Conservation (phyloP, 768 basidiomycete genomes). For the Podaxis carcinomalis region DNA sequence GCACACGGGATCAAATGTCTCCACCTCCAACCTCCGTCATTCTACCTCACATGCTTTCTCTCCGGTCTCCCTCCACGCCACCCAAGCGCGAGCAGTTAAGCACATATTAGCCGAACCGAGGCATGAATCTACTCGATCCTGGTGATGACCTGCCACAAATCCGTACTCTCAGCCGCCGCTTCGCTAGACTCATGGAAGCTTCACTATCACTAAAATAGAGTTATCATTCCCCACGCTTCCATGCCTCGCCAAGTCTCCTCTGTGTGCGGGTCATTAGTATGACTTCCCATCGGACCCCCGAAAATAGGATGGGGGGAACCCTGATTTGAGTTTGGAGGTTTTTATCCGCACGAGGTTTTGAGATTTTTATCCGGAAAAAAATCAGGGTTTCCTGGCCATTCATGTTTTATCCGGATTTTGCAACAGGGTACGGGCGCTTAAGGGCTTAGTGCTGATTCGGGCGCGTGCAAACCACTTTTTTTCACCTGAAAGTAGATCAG, state of each 20-base stretch:
- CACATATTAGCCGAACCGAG: neutral
- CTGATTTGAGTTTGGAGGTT: too few relatives aligned
- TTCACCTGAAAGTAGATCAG: too few relatives aligned
- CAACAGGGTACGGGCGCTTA: too few relatives aligned
- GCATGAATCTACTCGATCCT: neutral
- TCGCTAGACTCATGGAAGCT: neutral
- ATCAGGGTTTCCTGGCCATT: too few relatives aligned
- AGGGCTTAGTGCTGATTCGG: too few relatives aligned
- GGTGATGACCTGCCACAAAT: neutral
- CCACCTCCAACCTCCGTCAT: neutral
- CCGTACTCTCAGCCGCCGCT: neutral
- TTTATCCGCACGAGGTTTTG: too few relatives aligned
- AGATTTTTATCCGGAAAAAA: too few relatives aligned
- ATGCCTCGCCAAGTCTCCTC: neutral
- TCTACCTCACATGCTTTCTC: neutral
- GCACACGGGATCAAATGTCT: neutral
- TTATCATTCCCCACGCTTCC: neutral
- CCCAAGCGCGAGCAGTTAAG: neutral
- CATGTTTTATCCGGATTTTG: too few relatives aligned
- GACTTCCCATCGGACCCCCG: too few relatives aligned
- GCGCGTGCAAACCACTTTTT: too few relatives aligned
- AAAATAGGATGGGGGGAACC: too few relatives aligned
- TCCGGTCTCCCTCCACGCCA: neutral
- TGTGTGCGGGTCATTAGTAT: neutral
- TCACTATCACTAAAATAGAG: neutral